Evolutionary conservation across 441 rosid species (phyloP), one percentile per base, ranked within the genome.

Genomic region (Pelargonium myrrhifolium): DNA sequence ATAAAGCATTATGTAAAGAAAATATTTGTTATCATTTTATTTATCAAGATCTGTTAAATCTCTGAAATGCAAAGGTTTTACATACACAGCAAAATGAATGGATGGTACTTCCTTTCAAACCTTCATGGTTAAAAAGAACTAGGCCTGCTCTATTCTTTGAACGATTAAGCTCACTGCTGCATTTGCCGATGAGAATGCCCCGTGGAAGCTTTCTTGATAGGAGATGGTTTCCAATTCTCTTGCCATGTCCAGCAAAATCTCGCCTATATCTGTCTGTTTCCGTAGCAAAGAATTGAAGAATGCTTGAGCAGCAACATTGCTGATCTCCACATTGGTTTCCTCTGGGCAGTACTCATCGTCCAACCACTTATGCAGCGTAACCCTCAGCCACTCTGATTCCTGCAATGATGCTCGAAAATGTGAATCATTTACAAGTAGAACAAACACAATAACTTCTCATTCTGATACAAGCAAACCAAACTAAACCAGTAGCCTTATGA

Each of bases 311-410:
- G 97, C 96, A 66, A 90, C 88, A 62, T 83, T 43, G 71, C 93
- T 90, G 77, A 92, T 88, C 71, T 85, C 83, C 6, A 83, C 82
- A 73, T 90, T 92, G n/a, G 93, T 90, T 68, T 85, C 86, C 83
- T 90, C 98, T 9, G 96, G 98, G 73, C 95, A 92, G 77, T 88
- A 92, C 77, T 92, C 98, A 74, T 89, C 98, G 66, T 92, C 94
- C 67, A 92, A 75, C 98, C 97, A 92, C 75, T 87, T 90, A 69
- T 87, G 97, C 39, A 90, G 76, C 1, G 90, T 78, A 63, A 86
- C 80, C 77, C 86, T 82, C 24, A 90, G 84, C 98, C 98, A 92
- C 68, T 92, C 85, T 8, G 92, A 87, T 80, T 89, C 98, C 96
- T 92, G 65, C 24, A 66, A 21, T 22, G 8, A 7, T 65, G 7